Conservation (phyloP, 2,329 filamentous ascomycete species). For the Calycina herbarum region DNA sequence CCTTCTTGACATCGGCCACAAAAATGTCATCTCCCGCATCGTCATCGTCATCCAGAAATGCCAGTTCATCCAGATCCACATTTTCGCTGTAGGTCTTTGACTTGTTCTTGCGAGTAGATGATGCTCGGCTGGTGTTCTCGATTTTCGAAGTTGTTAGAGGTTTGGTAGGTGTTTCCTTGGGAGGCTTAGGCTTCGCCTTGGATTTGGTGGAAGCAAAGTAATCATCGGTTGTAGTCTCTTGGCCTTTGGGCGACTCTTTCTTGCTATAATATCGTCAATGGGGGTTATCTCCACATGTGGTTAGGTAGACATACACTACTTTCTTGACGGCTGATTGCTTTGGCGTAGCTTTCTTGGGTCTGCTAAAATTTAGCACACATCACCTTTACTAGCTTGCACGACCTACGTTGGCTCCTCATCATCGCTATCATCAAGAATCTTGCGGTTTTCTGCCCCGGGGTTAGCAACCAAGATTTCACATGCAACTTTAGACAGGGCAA, state of each 20-base stretch:
- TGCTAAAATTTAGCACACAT: slow-evolving; percentile 30
- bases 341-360: slow-evolving; percentile 46
- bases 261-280: slow-evolving; percentile 24
- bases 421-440: slow-evolving; percentile 79
- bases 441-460: slow-evolving; percentile 52
- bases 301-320: slow-evolving; percentile 43
- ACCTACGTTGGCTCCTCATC: slow-evolving; percentile 59
- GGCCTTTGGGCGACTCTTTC: slow-evolving; percentile 34
- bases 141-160: slow-evolving; percentile 19
- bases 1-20: slow-evolving; percentile 66
- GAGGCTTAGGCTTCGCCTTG: slow-evolving; percentile 25
- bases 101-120: slow-evolving; percentile 33
- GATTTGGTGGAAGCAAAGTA: slow-evolving; percentile 39
- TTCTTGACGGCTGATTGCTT: slow-evolving; percentile 63
- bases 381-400: slow-evolving; percentile 14
- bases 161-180: slow-evolving; percentile 27
- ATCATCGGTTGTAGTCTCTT: slow-evolving; percentile 38
- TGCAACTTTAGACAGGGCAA: not conserved
- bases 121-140: slow-evolving; percentile 27
- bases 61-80: slow-evolving; percentile 53
- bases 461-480: slow-evolving; percentile 13
- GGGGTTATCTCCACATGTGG: not conserved
- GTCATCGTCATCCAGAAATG: slow-evolving; percentile 64
- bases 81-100: slow-evolving; percentile 27
- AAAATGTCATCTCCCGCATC: slow-evolving; percentile 83